phyloP scores from a whole-genome alignment of 345 rosid species.

The Moringa oleifera region DNA sequence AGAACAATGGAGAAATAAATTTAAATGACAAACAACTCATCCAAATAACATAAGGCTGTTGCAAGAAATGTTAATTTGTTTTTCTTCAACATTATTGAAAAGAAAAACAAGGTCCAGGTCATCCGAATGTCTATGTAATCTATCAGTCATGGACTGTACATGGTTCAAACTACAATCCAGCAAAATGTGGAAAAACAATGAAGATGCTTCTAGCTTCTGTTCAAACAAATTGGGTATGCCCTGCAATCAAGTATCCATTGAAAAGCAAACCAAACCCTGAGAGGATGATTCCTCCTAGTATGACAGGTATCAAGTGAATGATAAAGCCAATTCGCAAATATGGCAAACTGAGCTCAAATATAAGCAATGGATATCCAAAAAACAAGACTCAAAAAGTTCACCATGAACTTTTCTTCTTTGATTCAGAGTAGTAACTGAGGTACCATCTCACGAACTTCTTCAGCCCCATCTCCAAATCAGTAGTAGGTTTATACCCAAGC shows the following conservation, averaged over 20 bases:
- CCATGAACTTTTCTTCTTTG: conserved; percentile 43
- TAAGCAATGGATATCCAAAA: not conserved
- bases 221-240: not conserved
- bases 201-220: conserved; percentile 1
- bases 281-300: conserved; percentile 6
- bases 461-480: conserved; percentile 58
- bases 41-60: not conserved
- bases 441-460: conserved; percentile 80
- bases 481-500: conserved; percentile 50
- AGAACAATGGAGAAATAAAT: not conserved
- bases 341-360: not conserved
- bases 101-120: not conserved
- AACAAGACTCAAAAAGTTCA: conserved; percentile 13
- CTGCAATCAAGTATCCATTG: not conserved
- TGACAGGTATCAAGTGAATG: conserved; percentile 1
- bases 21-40: no score
- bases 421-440: conserved; percentile 36
- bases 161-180: conserved; percentile 1
- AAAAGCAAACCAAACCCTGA: not conserved
- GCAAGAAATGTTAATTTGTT: conserved; percentile 7
- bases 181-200: conserved; percentile 7
- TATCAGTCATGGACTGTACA: conserved; percentile 11
- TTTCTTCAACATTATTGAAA: not conserved
- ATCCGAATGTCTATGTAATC: conserved; percentile 5
- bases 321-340: conserved; percentile 7